These are phyloP conservation scores for Phycomyces nitens DNA, from an alignment of 192 early-diverging fungal species.

Conservation along the genomic window DNA sequence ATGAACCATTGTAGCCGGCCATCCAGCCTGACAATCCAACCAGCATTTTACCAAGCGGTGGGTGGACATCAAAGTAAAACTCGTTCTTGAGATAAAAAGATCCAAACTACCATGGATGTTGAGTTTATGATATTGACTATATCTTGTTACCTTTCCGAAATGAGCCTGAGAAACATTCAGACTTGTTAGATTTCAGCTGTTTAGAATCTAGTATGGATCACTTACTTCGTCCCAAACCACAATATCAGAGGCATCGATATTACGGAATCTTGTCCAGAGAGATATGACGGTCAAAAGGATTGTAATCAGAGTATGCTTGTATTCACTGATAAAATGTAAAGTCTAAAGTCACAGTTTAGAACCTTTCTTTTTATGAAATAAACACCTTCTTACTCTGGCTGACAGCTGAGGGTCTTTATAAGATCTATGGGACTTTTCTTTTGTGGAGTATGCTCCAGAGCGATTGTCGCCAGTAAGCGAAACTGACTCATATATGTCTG, in stretches of 20 bases:
- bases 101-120: constrained; percentile 66
- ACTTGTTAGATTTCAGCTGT: not conserved
- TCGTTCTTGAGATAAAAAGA: constrained; percentile 88
- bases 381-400: not conserved
- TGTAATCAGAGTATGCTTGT: constrained; percentile 49
- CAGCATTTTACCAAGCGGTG: constrained; percentile 96
- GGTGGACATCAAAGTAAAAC: constrained; percentile 98
- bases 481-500: not conserved
- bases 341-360: constrained; percentile 8
- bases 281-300: constrained; percentile 56
- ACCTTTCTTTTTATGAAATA: not conserved
- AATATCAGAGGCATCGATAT: constrained; percentile 54
- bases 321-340: constrained; percentile 41
- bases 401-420: not conserved
- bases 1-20: constrained; percentile 83
- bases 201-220: not conserved
- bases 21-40: constrained; percentile 80
- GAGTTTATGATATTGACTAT: not conserved
- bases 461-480: not conserved
- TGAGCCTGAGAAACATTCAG: constrained; percentile 40
- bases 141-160: constrained; percentile 51
- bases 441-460: not conserved
- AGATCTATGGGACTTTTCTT: not conserved
- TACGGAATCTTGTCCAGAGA: constrained; percentile 62
- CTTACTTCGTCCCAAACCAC: constrained; percentile 68